Evolutionary conservation across 768 basidiomycete genomes (phyloP), one percentile per base, ranked within the genome.

Genomic region (Sporobolomyces roseus): DNA sequence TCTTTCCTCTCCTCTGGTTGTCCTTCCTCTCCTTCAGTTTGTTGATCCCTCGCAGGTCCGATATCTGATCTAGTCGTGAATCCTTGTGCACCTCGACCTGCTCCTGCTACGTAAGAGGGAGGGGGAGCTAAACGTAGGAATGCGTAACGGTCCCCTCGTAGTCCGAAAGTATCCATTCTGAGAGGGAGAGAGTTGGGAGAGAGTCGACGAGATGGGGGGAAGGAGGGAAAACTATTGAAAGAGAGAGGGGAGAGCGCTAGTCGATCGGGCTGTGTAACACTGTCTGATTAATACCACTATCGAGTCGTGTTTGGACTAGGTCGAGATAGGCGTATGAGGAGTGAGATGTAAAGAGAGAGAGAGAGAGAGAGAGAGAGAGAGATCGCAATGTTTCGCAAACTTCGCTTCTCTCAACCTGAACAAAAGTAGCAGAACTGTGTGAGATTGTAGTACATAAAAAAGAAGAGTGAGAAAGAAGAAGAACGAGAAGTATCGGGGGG

Each of bases 11-110:
- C 66, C 29, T 71, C 64, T 9, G 92, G 91, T 46, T 82, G 84
- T 9, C 87, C 88, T 77, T 91, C 88, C 1, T 93, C 93, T 72
- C 92, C 92, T 6, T 84, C 56, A 7, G 45, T 88, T 55, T 74
- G 91, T 88, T 91, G 92, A 76, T 96, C 93, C 78, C 96, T 83
- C 12, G 96, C 96, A 41, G 96, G 96, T 77, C 96, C 96, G 66
- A 99, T 98, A 86, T 98, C 96, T 48, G 92, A 94, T 54, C 93
- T 88, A 9, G 94, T 98, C 0, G 94, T 98, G 80, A 97, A 98
- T 66, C 52, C 61, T 32, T 81, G 88, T 67, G 74, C 93, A 89
- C 93, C 94, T 83, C 93, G 86, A 80, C 94, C 93, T 36, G 97
- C 87, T 88, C 96, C 96, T 74, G 94, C 96, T 43, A 98, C 96